These are phyloP conservation scores for Sporisorium sorghi DNA, from an alignment of 1,284 basidiomycete genomes.

Conservation along the genomic window DNA sequence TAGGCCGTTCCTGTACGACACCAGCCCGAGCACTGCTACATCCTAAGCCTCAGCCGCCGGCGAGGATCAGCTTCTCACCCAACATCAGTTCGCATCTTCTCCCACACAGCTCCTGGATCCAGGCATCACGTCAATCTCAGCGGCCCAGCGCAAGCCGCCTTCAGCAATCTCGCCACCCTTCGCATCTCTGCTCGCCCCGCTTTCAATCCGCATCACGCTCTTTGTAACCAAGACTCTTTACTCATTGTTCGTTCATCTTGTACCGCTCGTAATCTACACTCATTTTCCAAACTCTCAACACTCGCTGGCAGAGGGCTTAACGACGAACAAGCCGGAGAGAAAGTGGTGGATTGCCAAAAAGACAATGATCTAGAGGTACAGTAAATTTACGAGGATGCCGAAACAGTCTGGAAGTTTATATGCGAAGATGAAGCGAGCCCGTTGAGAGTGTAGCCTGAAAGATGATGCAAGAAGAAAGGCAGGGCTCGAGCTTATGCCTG, in stretches of 20 bases:
- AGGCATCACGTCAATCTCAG: too few species aligned
- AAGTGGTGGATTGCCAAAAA: constrained; percentile 7
- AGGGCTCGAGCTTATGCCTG: constrained; percentile 7
- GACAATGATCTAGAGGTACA: constrained; percentile 3
- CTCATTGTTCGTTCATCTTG: neutral
- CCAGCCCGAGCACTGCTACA: constrained; percentile 1
- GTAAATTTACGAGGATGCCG: neutral
- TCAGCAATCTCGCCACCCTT: too few species aligned
- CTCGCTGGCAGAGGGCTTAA: neutral
- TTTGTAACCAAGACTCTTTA: neutral
- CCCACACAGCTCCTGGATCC: too few species aligned
- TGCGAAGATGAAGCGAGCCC: neutral
- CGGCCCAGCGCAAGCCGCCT: neutral
- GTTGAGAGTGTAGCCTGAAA: neutral
- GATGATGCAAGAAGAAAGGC: neutral
- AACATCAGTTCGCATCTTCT: neutral
- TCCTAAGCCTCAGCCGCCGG: neutral
- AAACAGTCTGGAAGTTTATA: neutral
- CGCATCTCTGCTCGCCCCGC: neutral
- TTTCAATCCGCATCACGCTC: neutral
- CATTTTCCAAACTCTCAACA: neutral
- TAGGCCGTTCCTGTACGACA: constrained; percentile 34
- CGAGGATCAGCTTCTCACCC: neutral
- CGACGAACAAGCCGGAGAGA: too few species aligned
- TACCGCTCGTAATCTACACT: neutral